phyloP scores from a whole-genome alignment of 2,329 filamentous ascomycete species.

The Colletotrichum higginsianum region DNA sequence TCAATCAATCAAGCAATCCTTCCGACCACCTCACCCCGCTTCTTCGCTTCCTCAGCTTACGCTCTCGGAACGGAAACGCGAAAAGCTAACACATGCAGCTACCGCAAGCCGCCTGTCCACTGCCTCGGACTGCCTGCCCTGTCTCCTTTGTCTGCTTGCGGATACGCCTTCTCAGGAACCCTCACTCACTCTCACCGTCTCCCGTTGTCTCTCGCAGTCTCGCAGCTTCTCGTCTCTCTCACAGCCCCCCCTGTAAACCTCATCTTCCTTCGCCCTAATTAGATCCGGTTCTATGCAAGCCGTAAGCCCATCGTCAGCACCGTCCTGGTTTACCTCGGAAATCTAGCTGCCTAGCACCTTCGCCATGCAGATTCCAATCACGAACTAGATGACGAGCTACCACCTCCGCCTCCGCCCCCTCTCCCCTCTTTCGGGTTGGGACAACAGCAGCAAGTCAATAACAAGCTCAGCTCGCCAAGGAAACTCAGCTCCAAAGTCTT shows the following conservation, averaged over 20 bases:
- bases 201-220: no score
- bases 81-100: conserved; percentile 15
- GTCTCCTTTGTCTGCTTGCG: background rate
- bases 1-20: conserved; percentile 27
- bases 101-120: conserved; percentile 22
- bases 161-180: conserved; percentile 19
- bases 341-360: conserved; percentile 1
- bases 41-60: conserved; percentile 21
- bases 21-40: conserved; percentile 20
- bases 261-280: conserved; percentile 32
- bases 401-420: background rate
- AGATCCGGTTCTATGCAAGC: conserved; percentile 32
- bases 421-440: no score
- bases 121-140: conserved; percentile 9
- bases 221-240: background rate
- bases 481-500: background rate
- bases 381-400: background rate
- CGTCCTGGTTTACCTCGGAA: background rate
- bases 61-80: conserved; percentile 37
- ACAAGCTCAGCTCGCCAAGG: conserved; percentile 17
- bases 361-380: background rate
- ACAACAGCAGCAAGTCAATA: background rate
- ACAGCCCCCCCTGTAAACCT: background rate
- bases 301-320: conserved; percentile 37
- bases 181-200: background rate